Evolutionary conservation across 202 grass and related monocot genomes (phyloP), one percentile per base, ranked within the genome.

Genomic region (Schoenoplectus tabernaemontani): DNA sequence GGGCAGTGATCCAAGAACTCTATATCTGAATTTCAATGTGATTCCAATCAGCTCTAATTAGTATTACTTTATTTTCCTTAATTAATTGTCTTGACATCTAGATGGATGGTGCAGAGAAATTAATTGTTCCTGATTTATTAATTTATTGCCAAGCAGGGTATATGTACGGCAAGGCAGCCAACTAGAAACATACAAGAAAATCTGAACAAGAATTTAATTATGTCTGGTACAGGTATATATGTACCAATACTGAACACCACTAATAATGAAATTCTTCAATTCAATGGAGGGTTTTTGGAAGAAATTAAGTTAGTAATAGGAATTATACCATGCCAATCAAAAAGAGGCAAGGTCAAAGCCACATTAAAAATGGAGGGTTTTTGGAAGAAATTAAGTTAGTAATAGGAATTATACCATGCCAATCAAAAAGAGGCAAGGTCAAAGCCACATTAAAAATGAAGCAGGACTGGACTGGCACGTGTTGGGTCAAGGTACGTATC

Each of bases 1-100:
- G 87, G 83, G n/a, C 85, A 74, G 65, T 82, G 87, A 36, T 72
- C 73, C 70, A 87, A 59, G 83, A 86, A 89, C 68, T 89, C 81
- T 60, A 78, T 66, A 38, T 85, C 90, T 93, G 80, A 11, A 6
- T 22, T 8, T 17, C 39, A 50, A 12, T 63, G 12, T 44, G 0
- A 24, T 53, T 53, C 68, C 50, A 81, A 70, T 47, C 12, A 36
- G 24, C 32, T 82, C 58, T 47, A 8, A 71, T 47, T 50, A 64
- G 47, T 42, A 63, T 79, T 79, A 63, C 22, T 36, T n/a, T n/a
- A n/a, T n/a, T 22, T 71, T 47, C 22, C 48, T 71, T 48, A 3
- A 64, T 79, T 79, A 9, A 9, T 74, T 74, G 36, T 42, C 9
- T 67, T 22, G n/a, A 67, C 36, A 41, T 41, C 37, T 42, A 39